Evolutionary conservation across 2,329 filamentous ascomycete species (phyloP), one percentile per base, ranked within the genome.

Genomic region (Cladobotryum mycophilum): DNA sequence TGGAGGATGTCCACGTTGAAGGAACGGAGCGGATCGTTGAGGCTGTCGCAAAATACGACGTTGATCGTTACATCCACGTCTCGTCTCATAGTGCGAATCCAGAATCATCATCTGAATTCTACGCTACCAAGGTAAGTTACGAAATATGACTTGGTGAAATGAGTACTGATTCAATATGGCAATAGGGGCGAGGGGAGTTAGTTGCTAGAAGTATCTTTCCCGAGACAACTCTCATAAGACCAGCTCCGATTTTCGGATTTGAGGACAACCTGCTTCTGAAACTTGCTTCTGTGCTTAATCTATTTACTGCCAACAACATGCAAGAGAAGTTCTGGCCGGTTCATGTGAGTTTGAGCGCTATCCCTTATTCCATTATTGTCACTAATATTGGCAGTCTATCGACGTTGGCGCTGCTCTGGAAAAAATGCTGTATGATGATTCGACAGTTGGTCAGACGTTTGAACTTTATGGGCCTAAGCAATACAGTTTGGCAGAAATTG

Each of bases 1-100:
- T 96, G 54, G 86, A 89, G 61, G 92, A 97, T 67, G 90, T 97
- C 40, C 90, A 99, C 64, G 82, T 97, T 37, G 90, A 96, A 68
- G 90, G 92, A 55, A 86, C 88, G 15, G 87, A 95, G 74, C 86
- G 93, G 60, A 99, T 99, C 62, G 89, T 82, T 46, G 89, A 96
- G 67, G 90, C 93, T 48, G 89, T 90, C 48, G 93, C 92, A 63
- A 99, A 99, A 73, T 99, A 99, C 72, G 92, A 99, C 64, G 84
- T 96, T 59, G 93, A 99, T 72, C 85, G 93, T 58, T 99, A 89
- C 71, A 90, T 99, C 58, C 93, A 99, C 62, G 85, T 99, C 61
- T 99, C 93, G 9, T 96, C 91, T 33, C 91, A 95, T 79, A 97
- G 92, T 65, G 92, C 89, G 52, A 76, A 86, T 68, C 78, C 82